Evolutionary conservation across 257 asterid species (phyloP), one percentile per base, ranked within the genome.

Genomic region (Gentiana dahurica): DNA sequence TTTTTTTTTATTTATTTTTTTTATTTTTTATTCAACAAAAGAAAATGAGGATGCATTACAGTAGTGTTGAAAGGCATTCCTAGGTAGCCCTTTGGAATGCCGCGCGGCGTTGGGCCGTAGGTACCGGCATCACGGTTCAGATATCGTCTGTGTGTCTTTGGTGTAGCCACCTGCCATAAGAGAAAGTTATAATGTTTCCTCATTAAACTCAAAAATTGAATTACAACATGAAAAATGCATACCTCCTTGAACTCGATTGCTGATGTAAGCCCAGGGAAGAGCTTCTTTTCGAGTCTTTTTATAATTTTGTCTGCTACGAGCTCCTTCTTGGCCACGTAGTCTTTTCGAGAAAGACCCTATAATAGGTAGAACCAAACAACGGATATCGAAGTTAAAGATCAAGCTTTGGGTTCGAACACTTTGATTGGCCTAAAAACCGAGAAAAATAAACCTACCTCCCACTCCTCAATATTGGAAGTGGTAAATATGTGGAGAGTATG

Each of bases 51-150:
- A 24, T 0, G 24, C 56, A 24, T 43, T 53, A 92, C 97, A 59
- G 99, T 92, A 34, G 99, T 92, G 74, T 92, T 92, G 79, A 92
- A 92, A 15, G 99, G 99, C 99, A 92, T 92, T 46, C 79, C 99
- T 60, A 88, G 58, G 61, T 88, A 73, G 61, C 99, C 97, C 78
- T 85, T 88, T 24, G 99, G 97, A 65, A 62, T 67, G 55, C 56
- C 57, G 5, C 84, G 85, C 43, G 97, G 99, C 91, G 88, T 92
- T 57, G 97, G 99, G 53, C 95, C 95, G 60, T 92, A 92, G 50
- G 95, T 88, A 61, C 97, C 99, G 66, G 95, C 81, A 69, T 92
- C 97, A 57, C 95, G 95, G 53, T 95, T 97, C 77, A 86, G 69
- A 82, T 88, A 92, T 56, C 95, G 79, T 57, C 95, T 68, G 71